phyloP scores from a whole-genome alignment of 305 asterid genomes.

The Caryopteris hybrid region DNA sequence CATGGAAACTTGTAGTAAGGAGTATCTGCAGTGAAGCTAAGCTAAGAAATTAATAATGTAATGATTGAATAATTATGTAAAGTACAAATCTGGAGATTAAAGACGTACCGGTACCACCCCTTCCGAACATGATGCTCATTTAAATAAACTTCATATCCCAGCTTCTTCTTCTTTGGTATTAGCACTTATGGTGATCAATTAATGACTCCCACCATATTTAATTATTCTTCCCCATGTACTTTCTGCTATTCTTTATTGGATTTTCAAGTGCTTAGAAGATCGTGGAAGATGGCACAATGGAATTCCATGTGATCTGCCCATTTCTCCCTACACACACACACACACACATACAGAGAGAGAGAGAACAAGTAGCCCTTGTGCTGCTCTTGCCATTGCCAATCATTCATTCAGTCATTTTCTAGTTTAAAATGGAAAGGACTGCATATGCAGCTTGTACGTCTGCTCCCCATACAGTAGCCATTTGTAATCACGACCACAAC shows the following conservation, averaged over 20 bases:
- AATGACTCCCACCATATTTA: conserved; percentile 25
- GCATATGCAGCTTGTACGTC: neutral
- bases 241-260: conserved; percentile 19
- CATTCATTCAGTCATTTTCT: neutral
- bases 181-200: conserved; percentile 17
- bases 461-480: neutral
- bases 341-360: neutral
- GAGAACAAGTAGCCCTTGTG: conserved; percentile 17
- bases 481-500: neutral
- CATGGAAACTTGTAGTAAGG: neutral
- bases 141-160: neutral
- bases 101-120: conserved; percentile 14
- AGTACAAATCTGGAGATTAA: conserved; percentile 7
- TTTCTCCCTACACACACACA: too few relatives aligned
- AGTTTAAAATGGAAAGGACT: neutral
- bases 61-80: conserved; percentile 17
- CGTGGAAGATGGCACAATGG: conserved; percentile 45
- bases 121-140: conserved; percentile 21
- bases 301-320: conserved; percentile 36
- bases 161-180: conserved; percentile 21
- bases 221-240: conserved; percentile 14
- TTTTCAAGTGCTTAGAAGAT: conserved; percentile 28
- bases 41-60: neutral
- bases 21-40: neutral
- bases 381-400: conserved; percentile 3